Percentiles rank a stretch among this genome's conserved stretches.
These are phyloP conservation scores for Cladophialophora psammophila DNA, from an alignment of 2,329 filamentous ascomycete species.

Conservation along the genomic window DNA sequence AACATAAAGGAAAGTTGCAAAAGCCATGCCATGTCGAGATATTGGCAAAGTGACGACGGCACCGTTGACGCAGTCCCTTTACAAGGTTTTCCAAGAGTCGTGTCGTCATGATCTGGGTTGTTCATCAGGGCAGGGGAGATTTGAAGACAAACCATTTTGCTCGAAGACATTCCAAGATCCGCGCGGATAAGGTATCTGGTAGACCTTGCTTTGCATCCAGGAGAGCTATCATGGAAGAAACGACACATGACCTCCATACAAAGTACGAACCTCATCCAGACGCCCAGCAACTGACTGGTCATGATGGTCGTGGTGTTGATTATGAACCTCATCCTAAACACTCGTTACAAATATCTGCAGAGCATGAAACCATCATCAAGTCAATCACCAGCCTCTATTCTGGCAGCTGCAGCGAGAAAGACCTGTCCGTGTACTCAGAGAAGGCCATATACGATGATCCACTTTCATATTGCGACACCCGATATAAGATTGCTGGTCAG, in stretches of 20 bases:
- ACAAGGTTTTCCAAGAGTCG: background rate
- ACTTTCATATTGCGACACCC: conserved; percentile 58
- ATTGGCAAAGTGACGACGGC: background rate
- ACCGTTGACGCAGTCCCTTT: background rate
- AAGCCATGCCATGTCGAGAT: background rate
- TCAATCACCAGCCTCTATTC: conserved; percentile 56
- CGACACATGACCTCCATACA: conserved; percentile 34
- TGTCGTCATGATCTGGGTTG: background rate
- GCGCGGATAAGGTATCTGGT: background rate
- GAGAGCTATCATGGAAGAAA: background rate
- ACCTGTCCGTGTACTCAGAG: conserved; percentile 59
- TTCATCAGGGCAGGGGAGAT: background rate
- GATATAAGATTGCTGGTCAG: conserved; percentile 58
- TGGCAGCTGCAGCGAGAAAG: conserved; percentile 56
- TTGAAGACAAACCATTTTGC: background rate
- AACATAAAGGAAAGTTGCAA: background rate
- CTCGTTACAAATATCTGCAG: conserved; percentile 46
- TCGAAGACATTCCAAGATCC: background rate
- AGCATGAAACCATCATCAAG: conserved; percentile 52
- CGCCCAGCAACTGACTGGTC: conserved; percentile 38
- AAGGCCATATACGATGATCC: conserved; percentile 58
- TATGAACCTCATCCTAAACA: conserved; percentile 52
- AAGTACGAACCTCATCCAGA: conserved; percentile 40
- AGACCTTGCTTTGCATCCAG: background rate
- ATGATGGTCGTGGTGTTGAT: conserved; percentile 47